Evolutionary conservation across 176 grass and related monocot species (phyloP).

Genomic region (Guadua angustifolia): DNA sequence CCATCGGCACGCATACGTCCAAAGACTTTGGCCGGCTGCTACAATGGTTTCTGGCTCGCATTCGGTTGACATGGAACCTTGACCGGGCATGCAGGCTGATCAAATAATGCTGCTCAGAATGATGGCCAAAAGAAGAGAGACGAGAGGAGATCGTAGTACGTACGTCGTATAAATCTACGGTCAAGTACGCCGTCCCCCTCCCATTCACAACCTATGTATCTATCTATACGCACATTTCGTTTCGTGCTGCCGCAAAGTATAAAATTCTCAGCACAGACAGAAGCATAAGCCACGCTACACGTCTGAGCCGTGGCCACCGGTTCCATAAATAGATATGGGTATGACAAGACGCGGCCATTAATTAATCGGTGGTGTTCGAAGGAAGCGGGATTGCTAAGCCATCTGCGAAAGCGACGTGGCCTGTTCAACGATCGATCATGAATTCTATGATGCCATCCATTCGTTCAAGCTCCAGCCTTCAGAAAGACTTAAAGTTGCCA

Average conservation of each 20-base stretch:
- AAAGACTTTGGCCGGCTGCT: neutral
- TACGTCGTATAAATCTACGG: neutral
- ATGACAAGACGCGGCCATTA: conserved; percentile 44
- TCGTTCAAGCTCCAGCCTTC: conserved; percentile 21
- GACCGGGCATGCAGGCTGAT: conserved; percentile 18
- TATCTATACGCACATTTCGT: neutral
- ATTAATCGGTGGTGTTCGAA: conserved; percentile 33
- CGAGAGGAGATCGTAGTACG: neutral
- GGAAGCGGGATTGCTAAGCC: conserved; percentile 58
- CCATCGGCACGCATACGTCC: conserved; percentile 16
- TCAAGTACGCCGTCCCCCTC: neutral
- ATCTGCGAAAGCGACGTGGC: conserved; percentile 55
- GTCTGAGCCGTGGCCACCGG: conserved; percentile 22
- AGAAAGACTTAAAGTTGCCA: conserved; percentile 49
- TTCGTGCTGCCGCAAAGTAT: neutral
- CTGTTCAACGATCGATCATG: neutral
- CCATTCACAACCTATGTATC: neutral
- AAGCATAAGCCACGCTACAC: conserved; percentile 25
- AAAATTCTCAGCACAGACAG: neutral
- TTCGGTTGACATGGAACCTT: conserved; percentile 23
- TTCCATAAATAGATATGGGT: conserved; percentile 35
- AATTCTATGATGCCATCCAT: neutral
- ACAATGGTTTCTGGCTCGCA: neutral
- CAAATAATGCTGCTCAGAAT: neutral
- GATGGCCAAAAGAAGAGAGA: neutral